phyloP scores from a whole-genome alignment of 2,329 filamentous ascomycete species.

The Cladosporium austrohemisphaericum region DNA sequence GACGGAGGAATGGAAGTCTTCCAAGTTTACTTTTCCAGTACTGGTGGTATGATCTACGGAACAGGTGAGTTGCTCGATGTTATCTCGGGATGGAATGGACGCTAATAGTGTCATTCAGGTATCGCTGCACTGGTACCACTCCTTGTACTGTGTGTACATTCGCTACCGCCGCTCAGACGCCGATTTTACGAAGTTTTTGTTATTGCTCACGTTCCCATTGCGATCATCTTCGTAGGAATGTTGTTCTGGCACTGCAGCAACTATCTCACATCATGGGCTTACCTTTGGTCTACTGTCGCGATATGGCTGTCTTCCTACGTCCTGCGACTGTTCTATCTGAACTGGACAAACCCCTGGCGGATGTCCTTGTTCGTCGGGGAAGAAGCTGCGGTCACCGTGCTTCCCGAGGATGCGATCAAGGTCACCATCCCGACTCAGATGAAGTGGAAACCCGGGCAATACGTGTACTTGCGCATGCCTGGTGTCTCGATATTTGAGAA shows the following conservation, averaged over 20 bases:
- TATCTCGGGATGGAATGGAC: neutral
- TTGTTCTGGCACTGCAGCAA: constrained; percentile 97
- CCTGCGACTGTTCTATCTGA: constrained; percentile 75
- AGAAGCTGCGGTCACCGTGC: constrained; percentile 81
- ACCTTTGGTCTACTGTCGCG: constrained; percentile 74
- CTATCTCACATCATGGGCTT: constrained; percentile 84
- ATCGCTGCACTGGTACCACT: constrained; percentile 74
- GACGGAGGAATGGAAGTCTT: constrained; percentile 70
- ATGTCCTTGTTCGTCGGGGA: constrained; percentile 83
- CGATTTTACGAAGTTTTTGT: constrained; percentile 84
- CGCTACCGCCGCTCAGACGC: constrained; percentile 71
- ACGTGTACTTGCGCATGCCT: constrained; percentile 91
- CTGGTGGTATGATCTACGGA: constrained; percentile 72
- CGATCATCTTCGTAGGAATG: constrained; percentile 74
- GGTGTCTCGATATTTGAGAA: constrained; percentile 87
- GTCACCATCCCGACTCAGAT: constrained; percentile 91
- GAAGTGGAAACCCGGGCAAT: constrained; percentile 90
- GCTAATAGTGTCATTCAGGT: constrained; percentile 30
- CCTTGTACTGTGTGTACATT: constrained; percentile 78
- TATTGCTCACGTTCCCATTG: constrained; percentile 74
- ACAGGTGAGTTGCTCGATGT: constrained; percentile 55
- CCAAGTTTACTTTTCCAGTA: constrained; percentile 63
- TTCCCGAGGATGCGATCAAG: constrained; percentile 93
- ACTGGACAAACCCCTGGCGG: constrained; percentile 80
- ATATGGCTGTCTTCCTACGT: constrained; percentile 76